Evolutionary conservation across 371 early-diverging fungal genomes (phyloP), one percentile per base, ranked within the genome.

Genomic region (Mucor racemosus): DNA sequence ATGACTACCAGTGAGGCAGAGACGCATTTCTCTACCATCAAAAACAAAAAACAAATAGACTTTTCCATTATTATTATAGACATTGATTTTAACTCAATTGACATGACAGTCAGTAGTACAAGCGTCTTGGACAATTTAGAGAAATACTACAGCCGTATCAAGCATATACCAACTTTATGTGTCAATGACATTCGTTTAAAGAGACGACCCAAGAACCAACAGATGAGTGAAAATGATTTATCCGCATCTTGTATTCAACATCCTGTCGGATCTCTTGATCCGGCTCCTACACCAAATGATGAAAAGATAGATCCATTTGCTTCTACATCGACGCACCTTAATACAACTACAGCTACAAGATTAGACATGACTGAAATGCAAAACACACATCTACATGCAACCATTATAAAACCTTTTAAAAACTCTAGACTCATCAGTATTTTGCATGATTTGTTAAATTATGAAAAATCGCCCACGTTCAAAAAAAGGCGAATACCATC

Each of bases 381-480:
- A 19, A 34, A 42, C 40, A 19, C 11, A 5, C 6, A 13, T 19
- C 14, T 57, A 14, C 58, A 67, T 35, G 19, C 34, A 5, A 38
- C 17, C 31, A 58, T 67, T 7, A 40, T 33, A n/a, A 67, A 67
- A 17, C 68, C 68, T 9, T 67, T 67, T 35, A 67, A 67, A 41
- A 67, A 67, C 19, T 62, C 68, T 0, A 36, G 48, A 3, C 53
- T 67, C 4, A 48, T 67, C 10, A 33, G 40, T n/a, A 57, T 58
- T 9, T 39, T 67, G 35, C 68, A 67, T n/a, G 34, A 48, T 5
- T 46, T 67, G 19, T 15, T 67, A 5, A 26, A 21, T 21, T 31
- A n/a, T 6, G 17, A 62, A 1, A 34, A 21, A 62, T 36, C 21
- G 13, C 55, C 53, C 10, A 6, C 59, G 21, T 21, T 6, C 14